Evolutionary conservation across 2,329 filamentous ascomycete genomes (phyloP).

Genomic region (Didymella segeticola): DNA sequence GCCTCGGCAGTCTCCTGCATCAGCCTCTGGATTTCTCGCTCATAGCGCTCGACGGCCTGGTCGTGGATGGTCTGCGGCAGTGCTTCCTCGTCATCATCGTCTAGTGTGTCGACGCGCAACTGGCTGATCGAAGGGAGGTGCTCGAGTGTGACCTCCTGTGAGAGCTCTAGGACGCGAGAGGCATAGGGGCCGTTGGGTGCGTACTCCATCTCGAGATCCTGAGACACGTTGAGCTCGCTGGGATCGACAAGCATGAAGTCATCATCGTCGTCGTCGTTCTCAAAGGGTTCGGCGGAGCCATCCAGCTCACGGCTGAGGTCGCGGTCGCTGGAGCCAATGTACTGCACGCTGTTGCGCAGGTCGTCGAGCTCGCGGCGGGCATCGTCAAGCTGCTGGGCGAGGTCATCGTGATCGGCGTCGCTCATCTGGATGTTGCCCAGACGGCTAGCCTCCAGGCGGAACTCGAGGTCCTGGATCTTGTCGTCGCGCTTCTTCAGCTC

Average conservation of each 20-base stretch:
- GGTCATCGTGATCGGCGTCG: conserved; percentile 43
- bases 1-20: conserved; percentile 49
- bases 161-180: conserved; percentile 35
- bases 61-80: conserved; percentile 43
- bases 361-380: conserved; percentile 46
- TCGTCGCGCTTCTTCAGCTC: conserved; percentile 49
- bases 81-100: conserved; percentile 26
- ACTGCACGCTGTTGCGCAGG: conserved; percentile 40
- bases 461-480: conserved; percentile 47
- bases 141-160: conserved; percentile 40
- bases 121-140: conserved; percentile 34
- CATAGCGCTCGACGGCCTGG: conserved; percentile 44
- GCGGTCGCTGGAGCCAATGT: conserved; percentile 34
- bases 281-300: conserved; percentile 27
- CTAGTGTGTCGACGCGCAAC: conserved; percentile 35
- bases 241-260: conserved; percentile 42
- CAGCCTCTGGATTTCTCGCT: conserved; percentile 51
- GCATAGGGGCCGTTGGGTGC: conserved; percentile 38
- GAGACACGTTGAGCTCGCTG: conserved; percentile 40
- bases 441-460: conserved; percentile 45
- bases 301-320: conserved; percentile 30
- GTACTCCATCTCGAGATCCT: conserved; percentile 38
- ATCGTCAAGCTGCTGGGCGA: conserved; percentile 44
- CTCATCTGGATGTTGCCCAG: conserved; percentile 49
- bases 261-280: conserved; percentile 39